Conservation (phyloP, 2,329 filamentous ascomycete genomes). For the Fusarium sp. region DNA sequence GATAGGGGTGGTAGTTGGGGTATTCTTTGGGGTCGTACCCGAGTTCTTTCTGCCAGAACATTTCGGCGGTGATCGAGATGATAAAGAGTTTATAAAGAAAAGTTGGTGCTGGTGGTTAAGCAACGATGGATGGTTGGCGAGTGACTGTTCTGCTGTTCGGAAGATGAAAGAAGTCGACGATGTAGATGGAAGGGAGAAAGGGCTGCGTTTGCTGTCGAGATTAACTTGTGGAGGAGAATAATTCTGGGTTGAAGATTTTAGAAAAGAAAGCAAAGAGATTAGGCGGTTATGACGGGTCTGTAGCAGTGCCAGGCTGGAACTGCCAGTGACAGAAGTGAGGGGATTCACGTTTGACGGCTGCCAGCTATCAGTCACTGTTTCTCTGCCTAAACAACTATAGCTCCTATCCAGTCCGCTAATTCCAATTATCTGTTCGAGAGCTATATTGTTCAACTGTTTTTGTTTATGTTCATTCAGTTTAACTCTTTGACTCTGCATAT, state of each 20-base stretch:
- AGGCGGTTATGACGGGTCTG: conserved; percentile 1
- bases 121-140: not conserved
- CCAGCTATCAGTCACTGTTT: not conserved
- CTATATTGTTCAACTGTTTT: not conserved
- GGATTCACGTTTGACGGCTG: conserved; percentile 17
- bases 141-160: conserved; percentile 4
- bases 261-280: not conserved
- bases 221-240: not conserved
- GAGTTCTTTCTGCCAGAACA: conserved; percentile 18
- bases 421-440: not conserved
- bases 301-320: conserved; percentile 13
- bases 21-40: conserved; percentile 35
- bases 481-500: not conserved
- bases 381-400: not conserved
- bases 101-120: not conserved
- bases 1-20: conserved; percentile 29
- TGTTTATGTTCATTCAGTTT: not conserved
- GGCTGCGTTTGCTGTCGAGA: not conserved
- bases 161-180: conserved; percentile 11
- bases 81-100: not conserved
- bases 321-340: conserved; percentile 26
- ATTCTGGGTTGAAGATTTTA: not conserved
- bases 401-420: not conserved
- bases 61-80: conserved; percentile 4
- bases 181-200: not conserved